Percentiles rank a stretch among this genome's conserved stretches.
Evolutionary conservation across 441 rosid genomes (phyloP).

Genomic region (Mallotus repandus): DNA sequence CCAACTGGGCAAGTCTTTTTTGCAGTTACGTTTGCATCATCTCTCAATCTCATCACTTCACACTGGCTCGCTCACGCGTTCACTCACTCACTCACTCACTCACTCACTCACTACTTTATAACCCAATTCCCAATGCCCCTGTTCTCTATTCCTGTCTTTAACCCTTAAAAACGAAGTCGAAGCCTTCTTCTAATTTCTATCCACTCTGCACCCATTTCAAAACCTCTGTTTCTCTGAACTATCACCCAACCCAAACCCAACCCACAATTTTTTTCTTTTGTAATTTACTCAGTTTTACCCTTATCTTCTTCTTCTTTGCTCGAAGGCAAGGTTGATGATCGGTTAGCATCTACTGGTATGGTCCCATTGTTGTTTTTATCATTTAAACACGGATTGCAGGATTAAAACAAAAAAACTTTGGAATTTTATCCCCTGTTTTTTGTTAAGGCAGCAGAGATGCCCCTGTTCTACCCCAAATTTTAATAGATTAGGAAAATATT

Average conservation of each 20-base stretch:
- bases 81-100: background rate
- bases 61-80: background rate
- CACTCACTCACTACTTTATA: too few relatives aligned
- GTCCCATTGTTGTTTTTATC: too few relatives aligned
- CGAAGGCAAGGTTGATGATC: too few relatives aligned
- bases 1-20: conserved; percentile 29
- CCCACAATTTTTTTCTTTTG: too few relatives aligned
- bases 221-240: background rate
- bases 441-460: too few relatives aligned
- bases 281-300: background rate
- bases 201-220: conserved; percentile 11
- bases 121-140: conserved; percentile 13
- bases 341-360: too few relatives aligned
- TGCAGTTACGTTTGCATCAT: conserved; percentile 20
- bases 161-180: background rate
- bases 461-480: too few relatives aligned
- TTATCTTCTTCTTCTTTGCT: background rate
- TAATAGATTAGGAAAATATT: too few relatives aligned
- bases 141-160: background rate
- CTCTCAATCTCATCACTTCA: background rate
- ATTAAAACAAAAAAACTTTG: too few relatives aligned
- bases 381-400: too few relatives aligned
- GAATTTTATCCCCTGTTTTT: too few relatives aligned
- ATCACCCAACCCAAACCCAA: background rate
- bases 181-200: conserved; percentile 18